Evolutionary conservation across 352 stramenopile genomes (phyloP).

Genomic region (Thalassiosira hispida): DNA sequence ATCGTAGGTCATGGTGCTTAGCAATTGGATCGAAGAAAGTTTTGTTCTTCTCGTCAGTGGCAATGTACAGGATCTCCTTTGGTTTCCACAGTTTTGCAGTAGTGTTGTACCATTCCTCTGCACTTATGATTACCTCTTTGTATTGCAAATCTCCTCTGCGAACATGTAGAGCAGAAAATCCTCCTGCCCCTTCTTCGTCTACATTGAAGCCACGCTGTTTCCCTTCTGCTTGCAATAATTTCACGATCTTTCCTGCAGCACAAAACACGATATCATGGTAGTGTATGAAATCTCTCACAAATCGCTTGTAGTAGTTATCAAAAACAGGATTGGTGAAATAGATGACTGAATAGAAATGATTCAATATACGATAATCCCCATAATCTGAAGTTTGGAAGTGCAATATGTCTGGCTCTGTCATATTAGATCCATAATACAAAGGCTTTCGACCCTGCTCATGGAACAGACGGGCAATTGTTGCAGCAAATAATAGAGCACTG

Average conservation of each 20-base stretch:
- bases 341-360: constrained; percentile 74
- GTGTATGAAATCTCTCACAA: constrained; percentile 67
- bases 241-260: constrained; percentile 60
- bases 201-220: constrained; percentile 52
- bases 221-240: constrained; percentile 47
- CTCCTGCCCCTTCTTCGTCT: constrained; percentile 55
- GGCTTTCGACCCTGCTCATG: constrained; percentile 38
- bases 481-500: constrained; percentile 18
- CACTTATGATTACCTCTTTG: constrained; percentile 81
- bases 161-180: constrained; percentile 81
- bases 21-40: constrained; percentile 85
- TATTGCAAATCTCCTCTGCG: constrained; percentile 86
- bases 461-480: constrained; percentile 18
- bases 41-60: constrained; percentile 85
- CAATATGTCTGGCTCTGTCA: constrained; percentile 58
- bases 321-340: constrained; percentile 60
- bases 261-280: constrained; percentile 75
- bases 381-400: constrained; percentile 67
- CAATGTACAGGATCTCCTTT: constrained; percentile 84
- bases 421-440: constrained; percentile 55
- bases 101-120: constrained; percentile 82
- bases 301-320: constrained; percentile 61
- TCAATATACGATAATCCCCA: constrained; percentile 63
- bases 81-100: constrained; percentile 66
- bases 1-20: constrained; percentile 72